Evolutionary conservation across 495 filamentous ascomycete species (phyloP).

Genomic region (Hypoxylon cercidicola): DNA sequence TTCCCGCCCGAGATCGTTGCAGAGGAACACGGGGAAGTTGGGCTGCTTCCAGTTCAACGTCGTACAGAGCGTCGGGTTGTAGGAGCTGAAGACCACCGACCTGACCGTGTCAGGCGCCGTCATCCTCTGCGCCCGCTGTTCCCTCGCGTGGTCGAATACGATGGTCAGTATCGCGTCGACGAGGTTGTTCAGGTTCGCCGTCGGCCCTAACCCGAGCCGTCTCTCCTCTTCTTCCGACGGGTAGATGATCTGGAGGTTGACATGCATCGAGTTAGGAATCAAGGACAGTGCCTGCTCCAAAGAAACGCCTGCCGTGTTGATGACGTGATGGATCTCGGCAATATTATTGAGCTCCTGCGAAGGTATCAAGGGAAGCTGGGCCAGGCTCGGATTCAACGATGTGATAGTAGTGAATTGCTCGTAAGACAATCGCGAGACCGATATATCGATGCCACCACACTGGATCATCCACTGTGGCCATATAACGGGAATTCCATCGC

Average conservation of each 20-base stretch:
- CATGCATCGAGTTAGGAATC: constrained; percentile 79
- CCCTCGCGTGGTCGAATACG: constrained; percentile 91
- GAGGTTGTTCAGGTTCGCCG: constrained; percentile 85
- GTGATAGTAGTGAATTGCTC: constrained; percentile 78
- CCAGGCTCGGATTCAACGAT: constrained; percentile 56
- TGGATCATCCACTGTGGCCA: constrained; percentile 84
- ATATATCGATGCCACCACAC: constrained; percentile 81
- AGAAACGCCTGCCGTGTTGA: constrained; percentile 78
- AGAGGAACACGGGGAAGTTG: constrained; percentile 95
- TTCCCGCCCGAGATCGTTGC: constrained; percentile 84
- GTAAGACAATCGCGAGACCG: constrained; percentile 78
- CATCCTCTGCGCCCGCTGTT: constrained; percentile 66
- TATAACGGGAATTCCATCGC: constrained; percentile 85
- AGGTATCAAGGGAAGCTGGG: constrained; percentile 58
- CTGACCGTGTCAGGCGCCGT: constrained; percentile 73
- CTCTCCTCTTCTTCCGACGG: constrained; percentile 78
- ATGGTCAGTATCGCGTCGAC: constrained; percentile 83
- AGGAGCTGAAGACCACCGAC: constrained; percentile 91
- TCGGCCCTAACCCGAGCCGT: constrained; percentile 70
- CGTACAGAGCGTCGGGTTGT: constrained; percentile 88
- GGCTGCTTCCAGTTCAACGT: constrained; percentile 99
- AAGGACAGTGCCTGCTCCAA: constrained; percentile 77
- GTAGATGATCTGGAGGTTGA: constrained; percentile 88
- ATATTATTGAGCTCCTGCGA: constrained; percentile 64
- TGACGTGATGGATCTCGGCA: constrained; percentile 70